A percentile compares a stretch with the other conserved stretches of the same genome.
Evolutionary conservation across 495 filamentous ascomycete genomes (phyloP).

Genomic region (Daldinia caldariorum): DNA sequence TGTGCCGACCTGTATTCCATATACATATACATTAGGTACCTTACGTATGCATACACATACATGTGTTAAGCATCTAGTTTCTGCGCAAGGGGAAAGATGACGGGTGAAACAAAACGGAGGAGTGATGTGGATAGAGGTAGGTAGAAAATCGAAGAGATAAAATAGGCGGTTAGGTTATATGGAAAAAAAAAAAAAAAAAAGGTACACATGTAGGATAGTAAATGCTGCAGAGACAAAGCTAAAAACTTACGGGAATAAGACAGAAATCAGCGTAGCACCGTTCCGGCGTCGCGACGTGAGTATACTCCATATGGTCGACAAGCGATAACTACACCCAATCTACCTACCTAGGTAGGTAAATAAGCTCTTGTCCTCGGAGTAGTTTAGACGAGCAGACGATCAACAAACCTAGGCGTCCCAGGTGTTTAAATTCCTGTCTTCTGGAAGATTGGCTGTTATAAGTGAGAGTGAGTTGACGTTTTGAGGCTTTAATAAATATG

Average conservation of each 20-base stretch:
- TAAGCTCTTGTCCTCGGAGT: neutral
- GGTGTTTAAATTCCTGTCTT: too few relatives aligned
- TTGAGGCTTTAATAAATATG: neutral
- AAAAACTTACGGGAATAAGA: conserved; percentile 70
- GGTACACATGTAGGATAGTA: neutral
- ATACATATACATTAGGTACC: too few relatives aligned
- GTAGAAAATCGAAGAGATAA: too few relatives aligned
- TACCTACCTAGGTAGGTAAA: too few relatives aligned
- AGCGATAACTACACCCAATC: neutral
- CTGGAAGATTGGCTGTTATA: neutral
- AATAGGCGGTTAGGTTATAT: too few relatives aligned
- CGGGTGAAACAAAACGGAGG: too few relatives aligned
- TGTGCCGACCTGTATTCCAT: conserved; percentile 74
- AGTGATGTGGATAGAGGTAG: too few relatives aligned
- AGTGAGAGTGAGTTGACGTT: neutral
- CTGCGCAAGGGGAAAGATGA: too few relatives aligned
- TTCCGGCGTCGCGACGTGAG: conserved; percentile 67
- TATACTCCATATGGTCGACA: conserved; percentile 49
- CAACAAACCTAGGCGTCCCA: neutral
- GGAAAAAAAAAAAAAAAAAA: neutral
- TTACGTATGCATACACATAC: too few relatives aligned
- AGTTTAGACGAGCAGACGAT: neutral
- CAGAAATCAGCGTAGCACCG: conserved; percentile 84
- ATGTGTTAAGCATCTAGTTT: neutral
- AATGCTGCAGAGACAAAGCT: too few relatives aligned